These are phyloP conservation scores for Phyllostachys edulis DNA, from an alignment of 176 grass and related monocot genomes.

Conservation along the genomic window DNA sequence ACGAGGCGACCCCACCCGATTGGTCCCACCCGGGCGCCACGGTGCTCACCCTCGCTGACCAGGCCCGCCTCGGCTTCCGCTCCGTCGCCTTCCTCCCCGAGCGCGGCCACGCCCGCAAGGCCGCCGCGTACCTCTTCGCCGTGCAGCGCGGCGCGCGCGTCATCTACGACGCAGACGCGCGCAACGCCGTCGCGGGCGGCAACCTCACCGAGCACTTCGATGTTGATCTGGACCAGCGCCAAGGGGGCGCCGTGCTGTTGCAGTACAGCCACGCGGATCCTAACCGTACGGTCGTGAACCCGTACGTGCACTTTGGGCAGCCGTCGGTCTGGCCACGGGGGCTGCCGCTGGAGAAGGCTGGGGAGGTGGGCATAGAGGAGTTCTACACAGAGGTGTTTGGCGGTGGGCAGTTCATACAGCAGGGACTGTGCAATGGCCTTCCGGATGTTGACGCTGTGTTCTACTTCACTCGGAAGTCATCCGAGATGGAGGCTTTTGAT, in stretches of 20 bases:
- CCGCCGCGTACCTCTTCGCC: slow-evolving; percentile 74
- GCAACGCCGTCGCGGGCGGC: slow-evolving; percentile 47
- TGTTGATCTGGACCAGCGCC: slow-evolving; percentile 58
- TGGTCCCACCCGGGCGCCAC: slow-evolving; percentile 77
- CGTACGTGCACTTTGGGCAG: slow-evolving; percentile 88
- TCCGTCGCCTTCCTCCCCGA: slow-evolving; percentile 67
- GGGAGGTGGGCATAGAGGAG: slow-evolving; percentile 62
- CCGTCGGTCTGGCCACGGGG: slow-evolving; percentile 87
- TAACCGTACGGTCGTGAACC: slow-evolving; percentile 82
- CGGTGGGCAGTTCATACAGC: slow-evolving; percentile 84
- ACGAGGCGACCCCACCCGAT: slow-evolving; percentile 58
- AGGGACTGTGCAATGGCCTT: slow-evolving; percentile 79
- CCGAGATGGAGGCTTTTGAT: slow-evolving; percentile 44
- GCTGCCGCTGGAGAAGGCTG: slow-evolving; percentile 73
- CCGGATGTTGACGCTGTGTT: slow-evolving; percentile 83
- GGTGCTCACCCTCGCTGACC: slow-evolving; percentile 74
- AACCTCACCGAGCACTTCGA: slow-evolving; percentile 67
- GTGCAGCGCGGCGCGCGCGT: slow-evolving; percentile 84
- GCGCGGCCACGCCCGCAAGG: slow-evolving; percentile 63
- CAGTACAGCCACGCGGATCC: slow-evolving; percentile 88
- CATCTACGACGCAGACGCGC: slow-evolving; percentile 81
- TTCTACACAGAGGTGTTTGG: slow-evolving; percentile 82
- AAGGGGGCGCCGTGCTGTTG: slow-evolving; percentile 50
- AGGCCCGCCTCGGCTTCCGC: slow-evolving; percentile 70
- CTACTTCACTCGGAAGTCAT: slow-evolving; percentile 86